Conservation (phyloP, 1,139 yeast genomes). For the Debaryomyces sp. region DNA sequence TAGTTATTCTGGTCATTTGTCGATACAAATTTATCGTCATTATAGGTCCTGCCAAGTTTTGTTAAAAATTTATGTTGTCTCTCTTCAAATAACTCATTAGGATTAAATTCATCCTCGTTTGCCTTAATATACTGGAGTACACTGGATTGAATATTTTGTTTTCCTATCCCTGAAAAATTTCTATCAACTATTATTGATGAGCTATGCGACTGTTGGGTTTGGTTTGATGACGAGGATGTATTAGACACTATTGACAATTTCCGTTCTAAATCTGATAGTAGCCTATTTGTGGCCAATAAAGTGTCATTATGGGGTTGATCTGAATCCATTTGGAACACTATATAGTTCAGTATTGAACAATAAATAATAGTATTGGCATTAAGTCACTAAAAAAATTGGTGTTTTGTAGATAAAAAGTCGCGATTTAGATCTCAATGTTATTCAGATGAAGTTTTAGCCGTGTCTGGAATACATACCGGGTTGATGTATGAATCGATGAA, state of each 20-base stretch:
- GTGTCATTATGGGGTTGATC: slow-evolving; percentile 11
- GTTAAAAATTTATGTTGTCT: slow-evolving; percentile 38
- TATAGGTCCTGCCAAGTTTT: slow-evolving; percentile 29
- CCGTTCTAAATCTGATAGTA: slow-evolving; percentile 34
- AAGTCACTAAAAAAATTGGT: neutral
- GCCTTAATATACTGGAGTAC: slow-evolving; percentile 34
- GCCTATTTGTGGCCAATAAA: slow-evolving; percentile 26
- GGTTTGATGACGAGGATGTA: slow-evolving; percentile 27
- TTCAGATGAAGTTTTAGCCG: slow-evolving; percentile 1
- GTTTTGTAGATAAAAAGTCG: slow-evolving; percentile 5
- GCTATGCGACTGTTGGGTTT: slow-evolving; percentile 25
- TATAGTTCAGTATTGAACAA: slow-evolving; percentile 3
- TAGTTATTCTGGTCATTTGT: slow-evolving; percentile 7
- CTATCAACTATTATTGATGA: slow-evolving; percentile 37
- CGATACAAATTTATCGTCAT: slow-evolving; percentile 17
- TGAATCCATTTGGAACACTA: slow-evolving; percentile 1
- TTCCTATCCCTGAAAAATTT: slow-evolving; percentile 31
- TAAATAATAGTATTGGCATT: neutral
- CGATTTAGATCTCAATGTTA: slow-evolving; percentile 6
- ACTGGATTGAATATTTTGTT: slow-evolving; percentile 31
- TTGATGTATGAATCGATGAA: neutral
- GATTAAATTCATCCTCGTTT: slow-evolving; percentile 19
- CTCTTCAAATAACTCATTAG: slow-evolving; percentile 35
- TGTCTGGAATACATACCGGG: neutral
- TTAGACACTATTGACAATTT: slow-evolving; percentile 31